A percentile compares a stretch with the other conserved stretches of the same genome.
Conservation (phyloP, 306 rosid genomes). For the Pyrus bretschneideri region DNA sequence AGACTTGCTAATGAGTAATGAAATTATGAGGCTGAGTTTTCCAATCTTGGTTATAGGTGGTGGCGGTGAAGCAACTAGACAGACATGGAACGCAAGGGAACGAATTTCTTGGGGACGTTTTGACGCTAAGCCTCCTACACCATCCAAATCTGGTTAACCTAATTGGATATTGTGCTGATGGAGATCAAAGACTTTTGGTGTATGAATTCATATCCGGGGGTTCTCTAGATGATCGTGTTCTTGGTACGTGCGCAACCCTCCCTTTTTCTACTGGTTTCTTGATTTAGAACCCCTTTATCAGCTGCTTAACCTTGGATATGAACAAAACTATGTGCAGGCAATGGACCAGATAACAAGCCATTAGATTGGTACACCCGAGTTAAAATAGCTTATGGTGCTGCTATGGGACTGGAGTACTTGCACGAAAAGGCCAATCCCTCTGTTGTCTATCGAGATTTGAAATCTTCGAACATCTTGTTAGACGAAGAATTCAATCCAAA, state of each 20-base stretch:
- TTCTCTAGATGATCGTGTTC: slow-evolving; percentile 49
- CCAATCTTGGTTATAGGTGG: slow-evolving; percentile 38
- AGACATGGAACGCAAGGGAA: slow-evolving; percentile 64
- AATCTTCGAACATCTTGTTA: slow-evolving; percentile 61
- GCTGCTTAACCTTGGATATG: neutral
- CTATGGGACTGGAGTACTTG: slow-evolving; percentile 78
- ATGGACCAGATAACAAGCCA: slow-evolving; percentile 23
- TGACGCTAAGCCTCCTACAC: slow-evolving; percentile 48
- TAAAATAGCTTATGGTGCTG: slow-evolving; percentile 59
- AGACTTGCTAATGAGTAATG: neutral
- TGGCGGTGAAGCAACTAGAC: slow-evolving; percentile 95
- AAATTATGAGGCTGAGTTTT: neutral
- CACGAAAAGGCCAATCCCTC: slow-evolving; percentile 77
- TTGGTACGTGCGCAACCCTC: slow-evolving; percentile 34
- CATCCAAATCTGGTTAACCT: slow-evolving; percentile 76
- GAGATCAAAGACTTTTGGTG: slow-evolving; percentile 91
- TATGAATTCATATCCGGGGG: slow-evolving; percentile 64
- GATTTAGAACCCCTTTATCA: neutral
- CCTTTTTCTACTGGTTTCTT: neutral
- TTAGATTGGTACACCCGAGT: slow-evolving; percentile 73
- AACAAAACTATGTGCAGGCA: slow-evolving; percentile 27
- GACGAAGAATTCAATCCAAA: slow-evolving; percentile 58
- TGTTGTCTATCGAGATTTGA: slow-evolving; percentile 62
- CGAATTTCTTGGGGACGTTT: slow-evolving; percentile 70
- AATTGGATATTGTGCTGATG: slow-evolving; percentile 86